Conservation (phyloP, 2,329 filamentous ascomycete genomes). For the Ascomycota sp. region DNA sequence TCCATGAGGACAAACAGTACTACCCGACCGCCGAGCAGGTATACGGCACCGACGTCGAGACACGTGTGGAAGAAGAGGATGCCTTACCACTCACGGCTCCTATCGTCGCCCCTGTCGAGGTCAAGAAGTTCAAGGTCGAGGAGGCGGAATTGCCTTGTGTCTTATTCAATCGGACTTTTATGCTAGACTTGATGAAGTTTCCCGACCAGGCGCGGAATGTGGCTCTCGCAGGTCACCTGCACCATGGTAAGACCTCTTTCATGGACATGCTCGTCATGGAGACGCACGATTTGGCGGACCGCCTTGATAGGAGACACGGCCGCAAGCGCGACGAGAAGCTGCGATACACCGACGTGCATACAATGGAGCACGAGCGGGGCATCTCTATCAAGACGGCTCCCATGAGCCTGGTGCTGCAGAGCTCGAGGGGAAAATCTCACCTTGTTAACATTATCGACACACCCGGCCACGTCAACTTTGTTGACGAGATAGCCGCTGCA, state of each 20-base stretch:
- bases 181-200: conserved; percentile 91
- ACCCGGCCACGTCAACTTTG: conserved; percentile 94
- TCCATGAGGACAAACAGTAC: conserved; percentile 98
- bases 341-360: conserved; percentile 82
- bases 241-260: conserved; percentile 94
- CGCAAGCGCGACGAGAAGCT: conserved; percentile 74
- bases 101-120: conserved; percentile 79
- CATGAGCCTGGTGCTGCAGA: conserved; percentile 82
- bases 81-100: conserved; percentile 80
- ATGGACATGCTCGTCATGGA: conserved; percentile 97
- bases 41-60: conserved; percentile 87
- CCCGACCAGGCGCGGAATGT: conserved; percentile 89
- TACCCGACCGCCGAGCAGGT: conserved; percentile 95
- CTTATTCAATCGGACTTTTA: conserved; percentile 72
- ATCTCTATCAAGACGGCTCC: conserved; percentile 83
- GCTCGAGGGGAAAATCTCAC: conserved; percentile 83
- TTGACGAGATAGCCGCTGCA: conserved; percentile 83
- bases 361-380: conserved; percentile 74
- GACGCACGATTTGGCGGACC: conserved; percentile 70
- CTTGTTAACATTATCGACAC: conserved; percentile 90
- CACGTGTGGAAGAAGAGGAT: conserved; percentile 91
- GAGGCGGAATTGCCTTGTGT: conserved; percentile 81
- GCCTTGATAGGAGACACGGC: conserved; percentile 62
- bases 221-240: conserved; percentile 76
- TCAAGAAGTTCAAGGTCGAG: conserved; percentile 91